phyloP scores from a whole-genome alignment of 2,329 filamentous ascomycete genomes.

The Lasiodiplodia sp. region DNA sequence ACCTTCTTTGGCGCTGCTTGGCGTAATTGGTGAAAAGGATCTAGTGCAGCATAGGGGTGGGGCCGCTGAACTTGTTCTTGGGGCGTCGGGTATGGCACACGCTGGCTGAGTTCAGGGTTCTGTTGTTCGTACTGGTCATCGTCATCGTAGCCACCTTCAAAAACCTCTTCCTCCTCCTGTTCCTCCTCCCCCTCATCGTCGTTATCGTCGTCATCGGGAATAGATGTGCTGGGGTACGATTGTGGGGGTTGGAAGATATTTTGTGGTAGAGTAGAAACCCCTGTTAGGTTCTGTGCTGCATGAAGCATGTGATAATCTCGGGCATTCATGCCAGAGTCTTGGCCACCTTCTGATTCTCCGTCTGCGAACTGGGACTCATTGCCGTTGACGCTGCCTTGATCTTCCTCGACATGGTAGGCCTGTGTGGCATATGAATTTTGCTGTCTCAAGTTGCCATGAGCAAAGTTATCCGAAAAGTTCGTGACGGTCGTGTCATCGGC shows the following conservation, averaged over 20 bases:
- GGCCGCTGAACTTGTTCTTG: background rate
- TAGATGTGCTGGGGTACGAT: background rate
- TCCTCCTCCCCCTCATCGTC: background rate
- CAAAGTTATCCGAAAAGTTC: background rate
- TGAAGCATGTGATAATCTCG: background rate
- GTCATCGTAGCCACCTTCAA: background rate
- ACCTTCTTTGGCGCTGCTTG: background rate
- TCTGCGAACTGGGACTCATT: constrained; percentile 5
- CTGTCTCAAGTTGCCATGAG: background rate
- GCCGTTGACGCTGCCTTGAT: background rate
- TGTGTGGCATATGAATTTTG: background rate
- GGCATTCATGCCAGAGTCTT: background rate
- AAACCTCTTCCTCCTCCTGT: background rate
- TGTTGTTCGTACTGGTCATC: background rate
- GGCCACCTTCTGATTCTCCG: constrained; percentile 2
- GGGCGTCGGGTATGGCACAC: background rate
- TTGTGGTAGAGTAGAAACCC: background rate
- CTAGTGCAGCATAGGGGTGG: background rate
- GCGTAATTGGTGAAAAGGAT: background rate
- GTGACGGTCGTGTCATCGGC: constrained; percentile 18
- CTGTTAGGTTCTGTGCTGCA: background rate
- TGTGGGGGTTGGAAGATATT: background rate
- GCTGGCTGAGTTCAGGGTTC: background rate
- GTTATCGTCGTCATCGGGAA: background rate
- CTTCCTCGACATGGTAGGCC: background rate